These are phyloP conservation scores for Mortierella sp. DNA, from an alignment of 371 early-diverging fungal species.

Conservation along the genomic window DNA sequence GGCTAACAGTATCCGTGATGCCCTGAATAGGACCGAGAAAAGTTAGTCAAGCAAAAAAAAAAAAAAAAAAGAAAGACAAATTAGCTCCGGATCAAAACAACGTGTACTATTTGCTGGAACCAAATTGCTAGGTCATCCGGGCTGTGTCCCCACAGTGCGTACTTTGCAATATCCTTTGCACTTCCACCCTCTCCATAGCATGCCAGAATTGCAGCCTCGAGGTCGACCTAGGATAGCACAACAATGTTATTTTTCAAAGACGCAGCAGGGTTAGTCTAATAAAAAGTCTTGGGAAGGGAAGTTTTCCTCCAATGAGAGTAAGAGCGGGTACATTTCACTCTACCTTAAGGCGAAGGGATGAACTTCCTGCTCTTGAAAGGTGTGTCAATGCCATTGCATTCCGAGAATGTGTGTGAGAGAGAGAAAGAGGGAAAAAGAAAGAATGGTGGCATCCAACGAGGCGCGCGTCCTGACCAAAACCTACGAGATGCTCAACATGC, in stretches of 20 bases:
- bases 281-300: background rate
- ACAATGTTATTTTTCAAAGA: background rate
- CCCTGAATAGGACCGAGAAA: conserved; percentile 8
- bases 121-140: background rate
- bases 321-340: too few species aligned
- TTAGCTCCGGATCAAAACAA: background rate
- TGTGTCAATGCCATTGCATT: conserved; percentile 24
- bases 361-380: conserved; percentile 25
- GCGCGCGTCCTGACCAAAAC: background rate
- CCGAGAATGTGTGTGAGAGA: too few species aligned
- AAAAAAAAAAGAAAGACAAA: background rate
- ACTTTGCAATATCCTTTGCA: background rate
- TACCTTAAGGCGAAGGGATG: conserved; percentile 42
- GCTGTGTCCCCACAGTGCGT: conserved; percentile 5
- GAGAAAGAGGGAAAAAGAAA: too few species aligned
- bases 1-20: conserved; percentile 1
- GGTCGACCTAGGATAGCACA: conserved; percentile 25
- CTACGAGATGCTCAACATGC: background rate
- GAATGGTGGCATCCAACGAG: background rate
- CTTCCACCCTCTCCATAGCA: conserved; percentile 6
- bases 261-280: background rate
- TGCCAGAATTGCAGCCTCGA: conserved; percentile 36
- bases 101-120: background rate
- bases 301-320: background rate
- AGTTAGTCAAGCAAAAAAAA: background rate